Evolutionary conservation across 352 stramenopile species (phyloP), one percentile per base, ranked within the genome.

Genomic region (Blastocystis sp.): DNA sequence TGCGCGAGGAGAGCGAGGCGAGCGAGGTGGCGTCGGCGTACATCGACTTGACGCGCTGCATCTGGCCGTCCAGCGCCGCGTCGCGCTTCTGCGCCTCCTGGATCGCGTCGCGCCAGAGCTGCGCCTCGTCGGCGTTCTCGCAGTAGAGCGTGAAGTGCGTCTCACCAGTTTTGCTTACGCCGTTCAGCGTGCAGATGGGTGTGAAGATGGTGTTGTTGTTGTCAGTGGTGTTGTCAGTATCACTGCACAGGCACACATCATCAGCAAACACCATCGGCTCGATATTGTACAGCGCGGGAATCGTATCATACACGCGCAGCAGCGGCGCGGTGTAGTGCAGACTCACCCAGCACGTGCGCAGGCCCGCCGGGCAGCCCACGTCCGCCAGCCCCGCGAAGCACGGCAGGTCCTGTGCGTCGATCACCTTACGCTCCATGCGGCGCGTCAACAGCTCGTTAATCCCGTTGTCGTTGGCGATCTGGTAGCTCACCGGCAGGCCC

Each of bases 391-490:
- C 74, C 45, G 74, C 74, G 28, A 62, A 84, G 40, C 65, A 34
- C 40, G 45, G 52, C 14, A 59, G n/a, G 45, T 84, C 54, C 42
- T 10, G 24, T 11, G 65, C 14, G 2, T 70, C 57, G 0, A 28
- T 24, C 52, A 68, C 60, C 21, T 68, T 64, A 17, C 48, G n/a
- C 60, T 84, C 52, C 11, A 45, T 42, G n/a, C 28, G 54, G 40
- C 69, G 34, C 3, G 11, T 34, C 42, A 70, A 21, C 45, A 84
- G 6, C 11, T 17, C 74, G 4, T 42, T 68, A 0, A 84, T 64
- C 19, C 74, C 74, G 45, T 84, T 63, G 52, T 84, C 74, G 48
- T 84, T 84, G 34, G 48, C 40, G 9, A 84, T 45, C 9, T 52
- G 34, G 54, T 68, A 84, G 54, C 2, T 43, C 54, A 84, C 21